Evolutionary conservation across 129 eudicot species (phyloP).

Genomic region (Centaurea solstitialis): DNA sequence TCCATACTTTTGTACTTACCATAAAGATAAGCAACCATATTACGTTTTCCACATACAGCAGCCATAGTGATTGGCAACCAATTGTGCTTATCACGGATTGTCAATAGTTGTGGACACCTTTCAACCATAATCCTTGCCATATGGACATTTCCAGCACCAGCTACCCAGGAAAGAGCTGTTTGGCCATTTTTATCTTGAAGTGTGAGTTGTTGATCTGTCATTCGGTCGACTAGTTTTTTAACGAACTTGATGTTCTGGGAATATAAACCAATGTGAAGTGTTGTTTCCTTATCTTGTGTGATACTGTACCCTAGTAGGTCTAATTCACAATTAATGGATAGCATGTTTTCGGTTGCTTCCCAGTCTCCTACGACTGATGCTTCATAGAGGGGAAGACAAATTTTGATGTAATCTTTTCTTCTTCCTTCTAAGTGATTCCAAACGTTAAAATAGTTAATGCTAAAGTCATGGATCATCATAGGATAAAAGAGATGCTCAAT

Average conservation of each 20-base stretch:
- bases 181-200: background rate
- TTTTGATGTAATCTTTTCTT: background rate
- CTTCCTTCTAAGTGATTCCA: background rate
- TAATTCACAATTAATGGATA: background rate
- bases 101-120: background rate
- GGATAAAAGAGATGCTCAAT: too few relatives aligned
- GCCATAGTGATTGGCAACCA: constrained; percentile 34
- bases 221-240: too few relatives aligned
- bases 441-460: too few relatives aligned
- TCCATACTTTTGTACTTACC: background rate
- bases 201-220: too few relatives aligned
- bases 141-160: constrained; percentile 14
- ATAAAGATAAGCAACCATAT: constrained; percentile 31
- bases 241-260: too few relatives aligned
- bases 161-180: constrained; percentile 36
- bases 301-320: constrained; percentile 26
- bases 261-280: too few relatives aligned
- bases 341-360: constrained; percentile 14
- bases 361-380: constrained; percentile 32
- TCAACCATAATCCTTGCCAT: constrained; percentile 2
- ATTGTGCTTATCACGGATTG: constrained; percentile 3
- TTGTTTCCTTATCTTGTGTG: background rate
- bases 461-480: too few relatives aligned
- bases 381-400: constrained; percentile 24
- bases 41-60: constrained; percentile 15